A percentile compares a stretch with the other conserved stretches of the same genome.
phyloP scores from a whole-genome alignment of 2,329 filamentous ascomycete species.

The Diaporthe aspalathi region DNA sequence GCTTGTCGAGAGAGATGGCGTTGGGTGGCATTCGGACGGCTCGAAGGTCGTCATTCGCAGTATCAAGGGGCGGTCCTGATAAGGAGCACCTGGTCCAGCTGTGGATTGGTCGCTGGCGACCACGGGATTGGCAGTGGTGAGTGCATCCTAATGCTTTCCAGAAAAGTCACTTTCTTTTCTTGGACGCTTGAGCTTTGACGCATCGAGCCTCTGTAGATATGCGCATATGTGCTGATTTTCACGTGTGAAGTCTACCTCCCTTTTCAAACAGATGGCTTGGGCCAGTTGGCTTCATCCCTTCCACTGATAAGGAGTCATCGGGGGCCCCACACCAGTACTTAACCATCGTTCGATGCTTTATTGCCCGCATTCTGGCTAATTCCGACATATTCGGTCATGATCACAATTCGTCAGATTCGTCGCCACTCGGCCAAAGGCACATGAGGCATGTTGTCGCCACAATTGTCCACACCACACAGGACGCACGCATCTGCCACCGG shows the following conservation, averaged over 20 bases:
- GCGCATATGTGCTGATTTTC: constrained; percentile 9
- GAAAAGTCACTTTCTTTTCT: background rate
- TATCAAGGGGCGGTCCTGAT: constrained; percentile 54
- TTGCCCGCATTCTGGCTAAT: constrained; percentile 25
- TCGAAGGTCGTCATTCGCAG: constrained; percentile 80
- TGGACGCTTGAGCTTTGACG: background rate
- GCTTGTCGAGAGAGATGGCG: constrained; percentile 73
- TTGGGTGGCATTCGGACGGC: constrained; percentile 86
- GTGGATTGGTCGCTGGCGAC: background rate
- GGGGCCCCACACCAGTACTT: background rate
- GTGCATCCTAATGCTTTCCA: background rate
- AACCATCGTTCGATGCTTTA: background rate
- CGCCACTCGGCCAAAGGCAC: constrained; percentile 19
- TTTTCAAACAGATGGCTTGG: background rate
- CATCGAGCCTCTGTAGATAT: constrained; percentile 20
- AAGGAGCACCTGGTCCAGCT: background rate
- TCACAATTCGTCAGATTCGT: background rate
- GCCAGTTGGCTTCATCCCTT: constrained; percentile 12
- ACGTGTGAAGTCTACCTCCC: background rate
- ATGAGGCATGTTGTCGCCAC: background rate
- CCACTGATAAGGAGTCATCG: background rate
- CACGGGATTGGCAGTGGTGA: constrained; percentile 10
- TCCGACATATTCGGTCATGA: background rate
- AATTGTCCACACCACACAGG: background rate
- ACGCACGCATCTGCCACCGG: background rate